Base-by-base conservation (phyloP, 2,329 filamentous ascomycete genomes). In the Graphiopsis chlorocephala region DNA sequence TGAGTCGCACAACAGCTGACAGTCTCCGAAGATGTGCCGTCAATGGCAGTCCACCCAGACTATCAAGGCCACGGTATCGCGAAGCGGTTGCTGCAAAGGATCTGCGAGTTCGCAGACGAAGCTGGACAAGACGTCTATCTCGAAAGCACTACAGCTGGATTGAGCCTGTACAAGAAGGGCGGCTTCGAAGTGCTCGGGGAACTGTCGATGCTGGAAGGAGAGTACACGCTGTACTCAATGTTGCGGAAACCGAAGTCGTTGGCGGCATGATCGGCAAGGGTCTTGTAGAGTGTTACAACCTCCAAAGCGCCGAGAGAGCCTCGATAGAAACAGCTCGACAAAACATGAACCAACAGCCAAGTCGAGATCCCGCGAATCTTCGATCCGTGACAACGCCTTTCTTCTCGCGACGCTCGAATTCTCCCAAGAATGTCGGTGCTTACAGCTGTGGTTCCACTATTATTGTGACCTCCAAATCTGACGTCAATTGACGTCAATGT, bases 1-100 rank as follows among this genome's bases (percentile, higher is more conserved):
- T 17, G 7, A 12, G 28, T 29, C n/a, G 28, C 12, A n/a, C 20
- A n/a, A 29, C 26, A 29, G n/a, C 59, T 35, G 35, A 63, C 50
- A 23, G 2, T 20, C 25, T 35, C 28, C 53, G 53, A 26, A 65
- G 63, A 65, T 26, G 56, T 65, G 14, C 48, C 25, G 28, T 45
- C 57, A 20, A 65, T 65, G 63, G 56, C 48, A 17, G 63, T 65
- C n/a, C 28, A 65, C 45, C 63, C 63, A 15, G 48, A 47, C 28
- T 47, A 47, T 45, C 63, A 65, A 33, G 47, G 63, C 17, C 25
- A 47, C 10, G 63, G 63, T n/a, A 52, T 65, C 25, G 63, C 25
- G 15, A 55, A 45, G 25, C 35, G 15, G 25, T 52, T 65, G 17
- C n/a, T 65, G 42, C 29, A 48, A 12, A 42, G 38, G 28, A 29